These are phyloP conservation scores for Limnomonas spitsbergensis DNA, from an alignment of 139 green algal species.

Conservation along the genomic window DNA sequence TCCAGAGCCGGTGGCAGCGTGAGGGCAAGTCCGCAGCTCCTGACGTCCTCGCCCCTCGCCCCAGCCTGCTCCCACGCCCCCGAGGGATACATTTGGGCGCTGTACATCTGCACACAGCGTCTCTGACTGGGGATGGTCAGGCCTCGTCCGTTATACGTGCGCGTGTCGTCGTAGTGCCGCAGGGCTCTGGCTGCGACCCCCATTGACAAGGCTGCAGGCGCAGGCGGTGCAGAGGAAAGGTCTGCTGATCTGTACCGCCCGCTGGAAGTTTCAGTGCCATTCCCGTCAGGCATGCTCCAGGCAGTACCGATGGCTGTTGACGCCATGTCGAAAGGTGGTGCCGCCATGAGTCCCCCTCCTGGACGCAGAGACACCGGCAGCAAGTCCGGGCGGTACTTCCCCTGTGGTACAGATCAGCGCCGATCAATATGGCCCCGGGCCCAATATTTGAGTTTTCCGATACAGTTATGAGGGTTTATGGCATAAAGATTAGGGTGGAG, in stretches of 20 bases:
- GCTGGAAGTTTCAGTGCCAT: too few species aligned
- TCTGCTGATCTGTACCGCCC: too few species aligned
- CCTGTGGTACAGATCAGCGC: neutral
- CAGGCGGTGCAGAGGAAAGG: too few species aligned
- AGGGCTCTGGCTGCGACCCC: constrained; percentile 18
- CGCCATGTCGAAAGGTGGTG: too few species aligned
- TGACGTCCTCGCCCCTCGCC: neutral
- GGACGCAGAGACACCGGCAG: neutral
- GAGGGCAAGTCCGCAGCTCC: neutral
- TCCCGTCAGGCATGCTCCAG: too few species aligned
- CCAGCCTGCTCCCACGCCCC: neutral
- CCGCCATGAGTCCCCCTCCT: too few species aligned
- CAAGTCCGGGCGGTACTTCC: neutral
- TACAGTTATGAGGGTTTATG: too few species aligned
- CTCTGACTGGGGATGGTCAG: constrained; percentile 51
- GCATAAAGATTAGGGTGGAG: too few species aligned
- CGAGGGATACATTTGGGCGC: neutral
- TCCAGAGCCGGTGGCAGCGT: neutral
- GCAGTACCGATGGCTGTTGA: too few species aligned
- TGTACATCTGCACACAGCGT: constrained; percentile 23
- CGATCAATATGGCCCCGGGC: too few species aligned
- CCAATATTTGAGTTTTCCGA: too few species aligned
- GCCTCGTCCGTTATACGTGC: constrained; percentile 43
- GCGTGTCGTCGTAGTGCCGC: constrained; percentile 27
- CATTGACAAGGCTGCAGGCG: neutral